These are phyloP conservation scores for Scheffersomyces amazonensis DNA, from an alignment of 805 yeast genomes.

Conservation along the genomic window DNA sequence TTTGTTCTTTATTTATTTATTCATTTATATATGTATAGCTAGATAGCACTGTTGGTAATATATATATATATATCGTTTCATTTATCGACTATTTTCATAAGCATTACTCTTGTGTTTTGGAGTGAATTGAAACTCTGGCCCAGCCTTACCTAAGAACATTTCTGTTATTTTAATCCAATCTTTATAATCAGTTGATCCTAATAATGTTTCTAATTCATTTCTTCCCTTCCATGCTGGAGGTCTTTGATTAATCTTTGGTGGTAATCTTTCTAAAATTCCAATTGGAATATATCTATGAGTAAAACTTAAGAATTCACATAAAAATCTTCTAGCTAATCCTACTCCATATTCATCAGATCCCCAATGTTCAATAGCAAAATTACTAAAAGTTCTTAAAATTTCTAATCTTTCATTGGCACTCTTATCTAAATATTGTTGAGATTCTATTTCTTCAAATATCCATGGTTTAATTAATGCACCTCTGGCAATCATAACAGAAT, in stretches of 20 bases:
- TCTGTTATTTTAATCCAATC: slow-evolving; percentile 98
- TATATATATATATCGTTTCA: background rate
- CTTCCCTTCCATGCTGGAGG: slow-evolving; percentile 94
- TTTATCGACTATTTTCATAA: slow-evolving; percentile 31
- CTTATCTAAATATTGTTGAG: slow-evolving; percentile 87
- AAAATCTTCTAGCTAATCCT: slow-evolving; percentile 78
- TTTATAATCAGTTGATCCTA: slow-evolving; percentile 79
- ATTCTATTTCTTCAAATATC: slow-evolving; percentile 94
- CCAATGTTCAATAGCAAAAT: slow-evolving; percentile 93
- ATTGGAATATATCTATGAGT: slow-evolving; percentile 93
- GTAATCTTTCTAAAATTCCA: slow-evolving; percentile 85
- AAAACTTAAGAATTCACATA: slow-evolving; percentile 93
- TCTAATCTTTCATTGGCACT: slow-evolving; percentile 86
- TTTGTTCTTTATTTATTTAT: background rate
- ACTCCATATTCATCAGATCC: slow-evolving; percentile 96
- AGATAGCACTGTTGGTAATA: too few species aligned
- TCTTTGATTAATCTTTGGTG: slow-evolving; percentile 87
- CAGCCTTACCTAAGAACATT: slow-evolving; percentile 88
- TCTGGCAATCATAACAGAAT: slow-evolving; percentile 95
- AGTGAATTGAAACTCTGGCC: slow-evolving; percentile 68
- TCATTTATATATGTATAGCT: slow-evolving; percentile 2
- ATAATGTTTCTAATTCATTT: slow-evolving; percentile 83
- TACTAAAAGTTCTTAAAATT: slow-evolving; percentile 63
- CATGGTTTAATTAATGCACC: slow-evolving; percentile 98
- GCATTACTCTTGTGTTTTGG: slow-evolving; percentile 97